Evolutionary conservation across 1,284 basidiomycete species (phyloP), one percentile per base, ranked within the genome.

Genomic region (Gymnopus androsaceus): DNA sequence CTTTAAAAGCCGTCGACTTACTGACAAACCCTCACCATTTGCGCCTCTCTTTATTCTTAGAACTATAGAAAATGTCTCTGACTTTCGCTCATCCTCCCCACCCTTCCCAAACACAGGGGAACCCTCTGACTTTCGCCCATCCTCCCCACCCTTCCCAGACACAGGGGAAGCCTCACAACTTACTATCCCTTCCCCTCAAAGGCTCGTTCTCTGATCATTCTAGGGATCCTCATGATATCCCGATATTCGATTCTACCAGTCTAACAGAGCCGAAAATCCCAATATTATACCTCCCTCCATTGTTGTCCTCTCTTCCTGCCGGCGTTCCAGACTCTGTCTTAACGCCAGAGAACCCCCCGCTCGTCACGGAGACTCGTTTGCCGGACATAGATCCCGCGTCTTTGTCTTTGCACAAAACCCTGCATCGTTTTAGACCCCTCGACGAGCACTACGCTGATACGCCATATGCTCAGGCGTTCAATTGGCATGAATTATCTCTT

Each of bases 381-480:
- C 93, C 94, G 0, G 74, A 88, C 60, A 94, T 95, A 47, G 91
- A 94, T 66, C 83, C 87, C 0, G 87, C 84, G 2, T 92, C 90
- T 2, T 72, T 94, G n/a, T 87, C 88, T 0, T 75, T 97, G 3
- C 94, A 95, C 72, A 87, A 87, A 67, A 89, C 92, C 0, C 74
- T 96, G 36, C 92, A 95, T 67, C 69, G 77, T 49, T 94, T 96
- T 73, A 77, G 67, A 21, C 90, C 92, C 0, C 45, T 81, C 3
- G 79, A 81, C 1, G 66, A 71, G 0, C 69, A 84, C 34, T 95
- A 95, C 61, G 87, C 92, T 0, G 65, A 63, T 14, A 71, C 70
- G 3, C 76, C 84, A 3, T 96, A 95, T 64, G 71, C 74, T 1
- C 75, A 84, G 31, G 89, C 90, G 0, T 97, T 96, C 78, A 96